Evolutionary conservation across 768 basidiomycete species (phyloP), one percentile per base, ranked within the genome.

Genomic region (Leccinum boreale): DNA sequence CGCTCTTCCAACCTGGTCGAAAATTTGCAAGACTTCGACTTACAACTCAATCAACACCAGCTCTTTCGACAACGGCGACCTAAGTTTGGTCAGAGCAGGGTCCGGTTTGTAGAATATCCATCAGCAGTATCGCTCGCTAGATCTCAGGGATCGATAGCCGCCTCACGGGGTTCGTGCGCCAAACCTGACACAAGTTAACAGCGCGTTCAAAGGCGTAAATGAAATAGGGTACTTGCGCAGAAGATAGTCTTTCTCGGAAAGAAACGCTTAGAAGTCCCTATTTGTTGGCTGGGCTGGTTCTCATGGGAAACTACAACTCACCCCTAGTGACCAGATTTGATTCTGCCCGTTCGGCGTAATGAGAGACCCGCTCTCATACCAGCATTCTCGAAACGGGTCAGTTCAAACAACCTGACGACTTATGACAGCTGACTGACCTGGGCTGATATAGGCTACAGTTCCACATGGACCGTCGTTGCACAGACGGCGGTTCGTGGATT

Each of bases 321-420:
- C 84, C 75, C 87, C 89, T 19, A 90, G 70, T 14, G 88, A 79
- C 89, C 89, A 90, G 58, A 89, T 77, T 61, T 90, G 12, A 31
- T 31, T 12, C 88, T 17, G 24, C 79, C 28, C 67, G 24, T 47
- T 58, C 57, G 1, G 62, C 58, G 19, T 70, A 60, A 36, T 64
- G 64, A 2, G 9, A 46, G 4, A 50, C 59, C 57, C 75, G 39
- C 73, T 61, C 33, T 79, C 75, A 50, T 78, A 76, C 56, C 85
- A 77, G 59, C 85, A 86, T 68, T 90, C 87, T 89, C 1, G 50
- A 24, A 15, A 24, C 11, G 1, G 0, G 56, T 65, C 53, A 70
- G 61, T 47, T 39, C 51, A 47, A 50, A 7, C 23, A 47, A 21
- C 24, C 9, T 23, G 19, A 28, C 7, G 17, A 5, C 46, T 53